Evolutionary conservation across 345 rosid species (phyloP).

Genomic region (Aurinia saxatilis): DNA sequence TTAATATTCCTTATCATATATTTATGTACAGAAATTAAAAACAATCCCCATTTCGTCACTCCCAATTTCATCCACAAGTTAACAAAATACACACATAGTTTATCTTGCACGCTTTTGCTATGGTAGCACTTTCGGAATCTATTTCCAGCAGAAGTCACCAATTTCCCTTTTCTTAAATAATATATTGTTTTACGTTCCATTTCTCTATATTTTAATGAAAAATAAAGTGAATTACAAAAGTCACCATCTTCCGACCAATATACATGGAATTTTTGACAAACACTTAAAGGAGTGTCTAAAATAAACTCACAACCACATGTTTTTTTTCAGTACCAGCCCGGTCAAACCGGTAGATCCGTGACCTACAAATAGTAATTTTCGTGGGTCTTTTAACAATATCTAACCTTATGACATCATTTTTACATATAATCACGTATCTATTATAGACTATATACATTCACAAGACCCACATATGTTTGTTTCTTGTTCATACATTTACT

Average conservation of each 20-base stretch:
- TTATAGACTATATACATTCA: slow-evolving; percentile 2
- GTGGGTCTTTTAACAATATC: neutral
- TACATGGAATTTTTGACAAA: slow-evolving; percentile 9
- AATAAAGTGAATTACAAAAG: neutral
- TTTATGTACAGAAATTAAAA: neutral
- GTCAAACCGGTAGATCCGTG: slow-evolving; percentile 26
- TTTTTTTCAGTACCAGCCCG: slow-evolving; percentile 8
- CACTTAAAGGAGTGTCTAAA: neutral
- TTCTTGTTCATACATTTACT: neutral
- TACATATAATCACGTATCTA: neutral
- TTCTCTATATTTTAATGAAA: neutral
- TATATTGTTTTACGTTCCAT: neutral
- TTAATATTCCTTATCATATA: neutral
- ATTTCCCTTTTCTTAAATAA: neutral
- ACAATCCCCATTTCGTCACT: neutral
- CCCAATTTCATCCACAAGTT: slow-evolving; percentile 17
- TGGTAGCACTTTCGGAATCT: neutral
- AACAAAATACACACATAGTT: neutral
- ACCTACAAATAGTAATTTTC: slow-evolving; percentile 1
- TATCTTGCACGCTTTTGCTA: slow-evolving; percentile 13
- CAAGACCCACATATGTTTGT: neutral
- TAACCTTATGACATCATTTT: slow-evolving; percentile 20
- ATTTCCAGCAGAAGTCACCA: neutral
- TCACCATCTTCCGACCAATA: slow-evolving; percentile 23
- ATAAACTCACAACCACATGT: slow-evolving; percentile 17